These are phyloP conservation scores for Extremus antarcticus DNA, from an alignment of 495 filamentous ascomycete species.

Conservation along the genomic window DNA sequence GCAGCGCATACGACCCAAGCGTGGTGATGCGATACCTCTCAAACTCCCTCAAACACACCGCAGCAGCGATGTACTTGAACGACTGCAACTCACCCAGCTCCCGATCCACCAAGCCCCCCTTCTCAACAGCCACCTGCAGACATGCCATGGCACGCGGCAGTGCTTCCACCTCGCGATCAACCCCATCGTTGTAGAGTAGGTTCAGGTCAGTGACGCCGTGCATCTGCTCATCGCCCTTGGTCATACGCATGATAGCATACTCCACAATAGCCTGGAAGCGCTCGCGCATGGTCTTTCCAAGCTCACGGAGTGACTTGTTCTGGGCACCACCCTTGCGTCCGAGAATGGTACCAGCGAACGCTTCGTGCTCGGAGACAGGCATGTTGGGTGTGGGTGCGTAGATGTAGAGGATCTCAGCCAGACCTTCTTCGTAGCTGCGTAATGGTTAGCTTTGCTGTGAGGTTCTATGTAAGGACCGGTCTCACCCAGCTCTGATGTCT, in stretches of 20 bases:
- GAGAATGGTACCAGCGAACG: conserved; percentile 62
- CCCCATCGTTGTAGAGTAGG: not conserved
- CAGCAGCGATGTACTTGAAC: conserved; percentile 38
- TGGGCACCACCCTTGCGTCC: conserved; percentile 46
- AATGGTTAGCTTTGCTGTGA: not conserved
- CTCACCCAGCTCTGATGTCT: conserved; percentile 44
- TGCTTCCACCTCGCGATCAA: conserved; percentile 25
- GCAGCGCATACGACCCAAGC: conserved; percentile 1
- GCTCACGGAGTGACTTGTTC: conserved; percentile 52
- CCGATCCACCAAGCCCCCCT: conserved; percentile 15
- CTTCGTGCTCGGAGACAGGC: conserved; percentile 60
- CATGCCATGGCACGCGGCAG: conserved; percentile 43
- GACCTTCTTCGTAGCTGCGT: conserved; percentile 52
- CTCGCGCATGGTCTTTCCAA: conserved; percentile 49
- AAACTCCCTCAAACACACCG: conserved; percentile 37
- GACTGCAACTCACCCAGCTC: conserved; percentile 32
- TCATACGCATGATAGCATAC: conserved; percentile 39
- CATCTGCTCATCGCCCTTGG: conserved; percentile 27
- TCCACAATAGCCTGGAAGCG: conserved; percentile 44
- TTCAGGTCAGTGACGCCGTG: conserved; percentile 14
- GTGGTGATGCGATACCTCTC: conserved; percentile 24
- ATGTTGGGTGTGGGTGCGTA: conserved; percentile 48
- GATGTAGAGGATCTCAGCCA: conserved; percentile 44
- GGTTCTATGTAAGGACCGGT: not conserved
- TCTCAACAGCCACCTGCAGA: conserved; percentile 31